Evolutionary conservation across 2,329 filamentous ascomycete species (phyloP).

Genomic region (Magnaporthiopsis rhizophila): DNA sequence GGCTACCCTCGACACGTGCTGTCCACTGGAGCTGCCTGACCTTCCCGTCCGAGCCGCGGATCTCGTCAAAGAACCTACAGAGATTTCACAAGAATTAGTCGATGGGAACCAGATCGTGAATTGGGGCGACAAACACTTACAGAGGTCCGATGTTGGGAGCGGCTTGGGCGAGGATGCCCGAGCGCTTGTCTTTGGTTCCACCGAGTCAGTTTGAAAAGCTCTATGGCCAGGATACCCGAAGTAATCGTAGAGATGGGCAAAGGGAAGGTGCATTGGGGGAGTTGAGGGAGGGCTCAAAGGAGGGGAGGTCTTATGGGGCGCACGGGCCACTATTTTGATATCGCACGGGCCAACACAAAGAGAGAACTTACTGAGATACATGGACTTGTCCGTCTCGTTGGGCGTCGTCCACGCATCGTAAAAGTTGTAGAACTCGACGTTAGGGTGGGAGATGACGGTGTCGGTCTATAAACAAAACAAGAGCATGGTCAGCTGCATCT

Average conservation of each 20-base stretch:
- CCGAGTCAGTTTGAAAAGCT: too few species aligned
- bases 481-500: background rate
- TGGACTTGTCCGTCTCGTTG: constrained; percentile 30
- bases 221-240: too few species aligned
- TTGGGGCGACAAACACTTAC: constrained; percentile 18
- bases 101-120: background rate
- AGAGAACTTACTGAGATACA: constrained; percentile 32
- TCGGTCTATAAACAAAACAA: constrained; percentile 30
- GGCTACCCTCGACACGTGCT: constrained; percentile 47
- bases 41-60: constrained; percentile 49
- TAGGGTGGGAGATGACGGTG: constrained; percentile 33
- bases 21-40: constrained; percentile 61
- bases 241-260: too few species aligned
- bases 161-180: constrained; percentile 55
- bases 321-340: background rate
- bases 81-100: background rate
- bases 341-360: background rate
- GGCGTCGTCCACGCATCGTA: constrained; percentile 49
- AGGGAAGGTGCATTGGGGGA: background rate
- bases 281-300: background rate
- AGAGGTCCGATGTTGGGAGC: constrained; percentile 58
- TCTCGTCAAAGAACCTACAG: constrained; percentile 43
- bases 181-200: constrained; percentile 28
- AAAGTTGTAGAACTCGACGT: constrained; percentile 54
- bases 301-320: background rate